These are phyloP conservation scores for Trametes gibbosa DNA, from an alignment of 768 basidiomycete species.

Conservation along the genomic window DNA sequence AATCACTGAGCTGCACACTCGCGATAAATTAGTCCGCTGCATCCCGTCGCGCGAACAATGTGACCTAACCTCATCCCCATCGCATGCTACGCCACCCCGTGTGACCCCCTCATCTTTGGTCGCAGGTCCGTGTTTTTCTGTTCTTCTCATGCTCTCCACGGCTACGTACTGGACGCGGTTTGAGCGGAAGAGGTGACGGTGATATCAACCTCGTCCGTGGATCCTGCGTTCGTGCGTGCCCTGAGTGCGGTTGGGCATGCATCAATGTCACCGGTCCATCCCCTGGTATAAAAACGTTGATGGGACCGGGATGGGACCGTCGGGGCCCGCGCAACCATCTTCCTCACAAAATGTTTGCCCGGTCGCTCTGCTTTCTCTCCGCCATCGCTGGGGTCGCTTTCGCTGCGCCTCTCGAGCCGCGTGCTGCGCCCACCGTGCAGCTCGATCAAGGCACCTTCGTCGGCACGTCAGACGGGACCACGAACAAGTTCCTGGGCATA, in stretches of 20 bases:
- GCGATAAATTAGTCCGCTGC: background rate
- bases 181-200: background rate
- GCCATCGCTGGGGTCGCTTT: background rate
- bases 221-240: no score
- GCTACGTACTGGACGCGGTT: background rate
- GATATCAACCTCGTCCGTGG: background rate
- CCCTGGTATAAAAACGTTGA: background rate
- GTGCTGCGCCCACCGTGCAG: constrained; percentile 8
- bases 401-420: constrained; percentile 7
- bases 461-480: constrained; percentile 5
- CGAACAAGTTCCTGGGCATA: constrained; percentile 19
- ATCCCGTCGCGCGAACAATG: constrained; percentile 4
- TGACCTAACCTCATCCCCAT: constrained; percentile 11
- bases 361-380: constrained; percentile 5
- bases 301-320: background rate
- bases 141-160: constrained; percentile 3
- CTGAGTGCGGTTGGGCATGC: background rate
- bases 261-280: no score
- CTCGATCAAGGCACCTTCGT: constrained; percentile 20
- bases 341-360: constrained; percentile 4
- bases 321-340: background rate
- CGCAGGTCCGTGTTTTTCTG: constrained; percentile 2
- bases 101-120: constrained; percentile 5
- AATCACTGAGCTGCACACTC: background rate
- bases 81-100: constrained; percentile 2